Evolutionary conservation across 2,329 filamentous ascomycete species (phyloP).

Genomic region (Talaromyces sp.): DNA sequence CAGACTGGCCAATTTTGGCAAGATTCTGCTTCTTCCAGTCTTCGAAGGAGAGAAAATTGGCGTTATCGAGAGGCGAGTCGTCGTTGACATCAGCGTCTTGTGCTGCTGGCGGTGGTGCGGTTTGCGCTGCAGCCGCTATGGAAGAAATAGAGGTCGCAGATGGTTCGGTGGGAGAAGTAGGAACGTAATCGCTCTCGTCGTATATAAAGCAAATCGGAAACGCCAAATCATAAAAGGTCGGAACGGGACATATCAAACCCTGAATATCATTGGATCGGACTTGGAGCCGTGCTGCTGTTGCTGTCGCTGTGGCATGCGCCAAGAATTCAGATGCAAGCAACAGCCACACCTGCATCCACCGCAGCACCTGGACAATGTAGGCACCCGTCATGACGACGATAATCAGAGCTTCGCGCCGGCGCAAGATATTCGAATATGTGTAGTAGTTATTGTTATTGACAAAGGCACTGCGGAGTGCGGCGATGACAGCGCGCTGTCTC

Average conservation of each 20-base stretch:
- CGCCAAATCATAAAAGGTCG: background rate
- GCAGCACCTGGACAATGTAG: conserved; percentile 11
- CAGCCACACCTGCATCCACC: conserved; percentile 18
- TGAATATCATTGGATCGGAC: background rate
- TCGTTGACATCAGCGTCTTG: conserved; percentile 36
- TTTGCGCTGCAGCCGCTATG: background rate
- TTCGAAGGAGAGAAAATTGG: conserved; percentile 92
- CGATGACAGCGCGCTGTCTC: conserved; percentile 18
- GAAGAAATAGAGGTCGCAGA: conserved; percentile 11
- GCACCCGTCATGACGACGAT: conserved; percentile 9
- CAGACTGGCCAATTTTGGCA: conserved; percentile 76
- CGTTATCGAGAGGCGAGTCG: conserved; percentile 67
- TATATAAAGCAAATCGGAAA: conserved; percentile 15
- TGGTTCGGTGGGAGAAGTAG: background rate
- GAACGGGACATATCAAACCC: background rate
- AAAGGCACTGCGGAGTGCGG: conserved; percentile 11
- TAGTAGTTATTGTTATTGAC: background rate
- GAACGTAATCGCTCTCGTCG: background rate
- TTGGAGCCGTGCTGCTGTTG: background rate
- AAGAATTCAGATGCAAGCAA: conserved; percentile 16
- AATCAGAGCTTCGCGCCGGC: conserved; percentile 5
- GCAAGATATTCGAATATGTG: conserved; percentile 8
- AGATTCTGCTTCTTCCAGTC: conserved; percentile 97
- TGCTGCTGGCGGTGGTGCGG: background rate
- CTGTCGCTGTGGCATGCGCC: conserved; percentile 3